Conservation (phyloP, 2,329 filamentous ascomycete species). For the Penicillium olsonii region DNA sequence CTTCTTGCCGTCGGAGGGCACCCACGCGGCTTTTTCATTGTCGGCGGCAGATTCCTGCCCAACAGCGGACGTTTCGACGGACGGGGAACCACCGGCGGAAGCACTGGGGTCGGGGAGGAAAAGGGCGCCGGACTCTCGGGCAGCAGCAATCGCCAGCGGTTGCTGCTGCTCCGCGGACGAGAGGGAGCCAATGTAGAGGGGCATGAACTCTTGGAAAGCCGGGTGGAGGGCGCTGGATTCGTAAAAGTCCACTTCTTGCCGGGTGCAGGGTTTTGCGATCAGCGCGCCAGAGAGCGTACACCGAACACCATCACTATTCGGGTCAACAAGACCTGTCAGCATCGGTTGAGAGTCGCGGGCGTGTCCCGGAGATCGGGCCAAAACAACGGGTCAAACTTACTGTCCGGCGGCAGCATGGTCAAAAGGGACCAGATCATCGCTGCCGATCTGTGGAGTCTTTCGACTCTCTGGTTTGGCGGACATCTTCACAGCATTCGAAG, state of each 20-base stretch:
- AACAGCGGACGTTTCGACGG: slow-evolving; percentile 13
- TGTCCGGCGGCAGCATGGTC: slow-evolving; percentile 51
- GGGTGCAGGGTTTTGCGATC: slow-evolving; percentile 91
- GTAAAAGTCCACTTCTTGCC: slow-evolving; percentile 87
- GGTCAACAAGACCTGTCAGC: slow-evolving; percentile 8
- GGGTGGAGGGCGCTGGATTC: slow-evolving; percentile 70
- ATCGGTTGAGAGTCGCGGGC: not conserved
- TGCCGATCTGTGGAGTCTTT: slow-evolving; percentile 38
- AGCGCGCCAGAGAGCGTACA: slow-evolving; percentile 80
- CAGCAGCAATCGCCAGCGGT: slow-evolving; percentile 44
- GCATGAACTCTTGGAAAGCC: slow-evolving; percentile 78
- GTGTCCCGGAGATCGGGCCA: not conserved
- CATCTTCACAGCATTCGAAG: slow-evolving; percentile 26
- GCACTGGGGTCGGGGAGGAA: slow-evolving; percentile 27
- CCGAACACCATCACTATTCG: slow-evolving; percentile 78
- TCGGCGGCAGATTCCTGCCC: slow-evolving; percentile 13
- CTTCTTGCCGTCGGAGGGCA: slow-evolving; percentile 59
- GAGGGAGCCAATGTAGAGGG: slow-evolving; percentile 79
- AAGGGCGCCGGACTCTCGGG: slow-evolving; percentile 50
- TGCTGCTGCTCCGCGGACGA: slow-evolving; percentile 59
- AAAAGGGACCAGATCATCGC: slow-evolving; percentile 45
- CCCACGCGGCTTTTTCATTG: slow-evolving; percentile 37
- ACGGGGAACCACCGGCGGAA: slow-evolving; percentile 5
- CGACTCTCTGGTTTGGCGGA: slow-evolving; percentile 33
- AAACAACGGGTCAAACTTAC: slow-evolving; percentile 40